Evolutionary conservation across 768 basidiomycete genomes (phyloP).

Genomic region (Infundibulicybe gibba): DNA sequence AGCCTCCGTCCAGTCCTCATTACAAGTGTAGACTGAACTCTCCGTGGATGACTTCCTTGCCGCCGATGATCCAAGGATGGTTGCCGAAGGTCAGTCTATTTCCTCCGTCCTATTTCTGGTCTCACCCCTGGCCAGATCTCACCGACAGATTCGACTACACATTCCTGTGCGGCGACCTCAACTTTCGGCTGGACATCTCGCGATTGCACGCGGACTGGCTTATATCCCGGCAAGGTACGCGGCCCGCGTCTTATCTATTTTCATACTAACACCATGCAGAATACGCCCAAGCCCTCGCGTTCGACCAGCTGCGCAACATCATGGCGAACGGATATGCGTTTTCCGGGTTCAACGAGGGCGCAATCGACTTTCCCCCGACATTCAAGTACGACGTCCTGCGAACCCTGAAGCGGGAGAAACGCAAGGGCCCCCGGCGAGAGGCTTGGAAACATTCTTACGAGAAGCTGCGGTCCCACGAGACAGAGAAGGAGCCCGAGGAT

Average conservation of each 20-base stretch:
- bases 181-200: conserved; percentile 87
- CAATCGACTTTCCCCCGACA: conserved; percentile 86
- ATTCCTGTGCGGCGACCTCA: conserved; percentile 89
- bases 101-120: neutral
- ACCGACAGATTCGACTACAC: conserved; percentile 88
- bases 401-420: conserved; percentile 48
- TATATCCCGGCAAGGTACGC: conserved; percentile 69
- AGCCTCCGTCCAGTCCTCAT: neutral
- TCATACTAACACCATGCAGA: conserved; percentile 37
- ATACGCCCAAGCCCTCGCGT: conserved; percentile 80
- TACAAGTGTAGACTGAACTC: conserved; percentile 55
- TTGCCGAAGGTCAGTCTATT: conserved; percentile 59
- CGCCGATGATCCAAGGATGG: conserved; percentile 56
- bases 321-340: conserved; percentile 72
- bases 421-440: conserved; percentile 30
- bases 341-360: conserved; percentile 73
- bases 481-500: conserved; percentile 35
- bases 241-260: neutral
- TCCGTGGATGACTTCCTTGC: conserved; percentile 74
- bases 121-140: conserved; percentile 43
- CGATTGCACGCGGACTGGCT: conserved; percentile 95
- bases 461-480: conserved; percentile 17
- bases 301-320: conserved; percentile 82
- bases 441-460: conserved; percentile 31
- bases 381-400: conserved; percentile 88